Conservation (phyloP, 306 rosid genomes). For the Medicago truncatula region DNA sequence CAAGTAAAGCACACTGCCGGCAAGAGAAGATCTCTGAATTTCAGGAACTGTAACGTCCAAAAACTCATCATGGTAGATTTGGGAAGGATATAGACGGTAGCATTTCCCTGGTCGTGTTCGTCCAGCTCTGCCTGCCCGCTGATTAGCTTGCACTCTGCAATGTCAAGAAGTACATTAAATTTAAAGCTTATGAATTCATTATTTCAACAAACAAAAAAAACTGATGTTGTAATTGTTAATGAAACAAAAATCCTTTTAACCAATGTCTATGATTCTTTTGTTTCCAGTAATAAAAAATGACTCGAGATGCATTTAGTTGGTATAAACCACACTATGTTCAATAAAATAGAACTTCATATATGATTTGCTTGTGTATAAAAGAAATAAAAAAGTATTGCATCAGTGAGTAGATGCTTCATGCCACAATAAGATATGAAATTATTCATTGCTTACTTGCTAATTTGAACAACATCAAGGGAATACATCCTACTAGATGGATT, state of each 20-base stretch:
- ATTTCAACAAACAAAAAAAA: conserved; percentile 9
- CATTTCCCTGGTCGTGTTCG: conserved; percentile 97
- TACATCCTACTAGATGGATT: conserved; percentile 97
- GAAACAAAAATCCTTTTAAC: conserved; percentile 34
- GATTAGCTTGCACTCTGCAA: conserved; percentile 95
- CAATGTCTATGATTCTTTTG: background rate
- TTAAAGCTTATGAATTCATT: background rate
- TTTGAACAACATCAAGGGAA: conserved; percentile 94
- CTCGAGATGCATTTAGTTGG: conserved; percentile 17
- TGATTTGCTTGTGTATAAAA: conserved; percentile 7
- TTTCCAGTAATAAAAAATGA: conserved; percentile 9
- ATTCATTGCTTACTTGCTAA: conserved; percentile 81
- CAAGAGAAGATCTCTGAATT: conserved; percentile 92
- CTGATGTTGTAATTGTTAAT: conserved; percentile 8
- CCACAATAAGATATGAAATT: conserved; percentile 27
- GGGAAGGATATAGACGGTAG: conserved; percentile 85
- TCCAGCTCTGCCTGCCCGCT: conserved; percentile 98
- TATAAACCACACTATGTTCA: background rate
- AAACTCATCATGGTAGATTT: conserved; percentile 68
- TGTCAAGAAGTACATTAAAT: conserved; percentile 26
- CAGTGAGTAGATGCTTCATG: conserved; percentile 26
- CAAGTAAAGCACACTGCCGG: conserved; percentile 94
- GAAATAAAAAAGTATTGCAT: conserved; percentile 16
- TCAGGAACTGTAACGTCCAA: conserved; percentile 95
- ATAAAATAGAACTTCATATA: conserved; percentile 3